Evolutionary conservation across 352 stramenopile species (phyloP).

Genomic region (Phytophthora foliorum): DNA sequence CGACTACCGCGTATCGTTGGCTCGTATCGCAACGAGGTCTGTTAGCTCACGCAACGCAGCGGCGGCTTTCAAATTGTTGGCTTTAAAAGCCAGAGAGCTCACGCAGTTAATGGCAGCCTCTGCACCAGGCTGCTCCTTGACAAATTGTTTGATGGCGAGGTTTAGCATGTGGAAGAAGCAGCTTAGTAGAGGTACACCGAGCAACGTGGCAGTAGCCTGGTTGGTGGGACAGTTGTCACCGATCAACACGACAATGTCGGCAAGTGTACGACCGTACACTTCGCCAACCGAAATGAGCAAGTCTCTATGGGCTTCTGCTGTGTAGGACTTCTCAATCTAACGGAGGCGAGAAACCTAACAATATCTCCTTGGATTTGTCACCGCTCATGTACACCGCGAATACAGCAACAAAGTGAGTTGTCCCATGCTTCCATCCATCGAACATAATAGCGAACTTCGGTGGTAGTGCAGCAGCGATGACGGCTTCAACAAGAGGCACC

Average conservation of each 20-base stretch:
- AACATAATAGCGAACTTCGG: not conserved
- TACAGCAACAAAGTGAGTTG: not conserved
- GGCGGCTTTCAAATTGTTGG: not conserved
- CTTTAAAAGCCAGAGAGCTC: not conserved
- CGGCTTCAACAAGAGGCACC: not conserved
- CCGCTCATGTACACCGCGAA: not conserved
- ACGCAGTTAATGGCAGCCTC: not conserved
- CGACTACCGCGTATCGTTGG: not conserved
- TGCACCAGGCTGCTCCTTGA: not conserved
- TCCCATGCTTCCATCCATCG: not conserved
- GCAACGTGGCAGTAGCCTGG: not conserved
- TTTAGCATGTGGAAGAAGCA: not conserved
- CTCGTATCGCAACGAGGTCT: not conserved
- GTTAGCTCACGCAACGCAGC: not conserved
- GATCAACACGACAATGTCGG: not conserved
- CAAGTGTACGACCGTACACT: not conserved
- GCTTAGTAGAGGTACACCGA: not conserved
- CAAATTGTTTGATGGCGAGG: not conserved
- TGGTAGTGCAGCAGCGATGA: not conserved
- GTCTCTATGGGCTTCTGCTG: not conserved
- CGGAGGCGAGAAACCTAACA: not conserved
- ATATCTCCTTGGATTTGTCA: not conserved
- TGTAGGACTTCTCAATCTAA: not conserved
- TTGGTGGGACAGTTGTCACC: conserved; percentile 3
- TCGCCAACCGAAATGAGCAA: not conserved